Evolutionary conservation across 176 grass and related monocot genomes (phyloP).

Genomic region (Eleusine coracana): DNA sequence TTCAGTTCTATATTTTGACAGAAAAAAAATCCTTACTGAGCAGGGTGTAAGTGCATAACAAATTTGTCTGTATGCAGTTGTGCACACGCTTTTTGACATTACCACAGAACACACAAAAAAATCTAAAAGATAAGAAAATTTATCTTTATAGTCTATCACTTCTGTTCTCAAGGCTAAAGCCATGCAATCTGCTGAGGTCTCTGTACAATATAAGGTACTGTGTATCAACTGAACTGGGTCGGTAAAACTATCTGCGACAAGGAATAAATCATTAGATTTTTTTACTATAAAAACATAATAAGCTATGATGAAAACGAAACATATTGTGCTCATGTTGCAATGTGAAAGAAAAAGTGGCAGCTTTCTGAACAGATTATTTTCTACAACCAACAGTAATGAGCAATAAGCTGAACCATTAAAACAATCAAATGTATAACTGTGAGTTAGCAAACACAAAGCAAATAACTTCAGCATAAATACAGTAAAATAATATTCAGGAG

Average conservation of each 20-base stretch:
- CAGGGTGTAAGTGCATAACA: not conserved
- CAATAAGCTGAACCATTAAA: not conserved
- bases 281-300: not conserved
- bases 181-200: slow-evolving; percentile 19
- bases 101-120: slow-evolving; percentile 17
- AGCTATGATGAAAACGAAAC: not conserved
- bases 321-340: not conserved
- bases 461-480: not conserved
- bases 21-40: not conserved
- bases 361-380: not conserved
- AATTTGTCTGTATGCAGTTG: not conserved
- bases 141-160: not conserved
- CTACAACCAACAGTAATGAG: not conserved
- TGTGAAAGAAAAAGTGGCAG: not conserved
- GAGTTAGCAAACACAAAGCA: not conserved
- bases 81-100: slow-evolving; percentile 11
- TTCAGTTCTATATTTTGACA: not conserved
- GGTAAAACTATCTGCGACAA: slow-evolving; percentile 9
- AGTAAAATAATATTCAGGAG: not conserved
- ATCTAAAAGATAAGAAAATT: not conserved
- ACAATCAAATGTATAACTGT: not conserved
- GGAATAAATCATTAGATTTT: not conserved
- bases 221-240: not conserved
- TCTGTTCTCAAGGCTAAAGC: slow-evolving; percentile 6
- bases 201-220: slow-evolving; percentile 6